These are phyloP conservation scores for Begonia loranthoides DNA, from an alignment of 306 rosid genomes.

Conservation along the genomic window DNA sequence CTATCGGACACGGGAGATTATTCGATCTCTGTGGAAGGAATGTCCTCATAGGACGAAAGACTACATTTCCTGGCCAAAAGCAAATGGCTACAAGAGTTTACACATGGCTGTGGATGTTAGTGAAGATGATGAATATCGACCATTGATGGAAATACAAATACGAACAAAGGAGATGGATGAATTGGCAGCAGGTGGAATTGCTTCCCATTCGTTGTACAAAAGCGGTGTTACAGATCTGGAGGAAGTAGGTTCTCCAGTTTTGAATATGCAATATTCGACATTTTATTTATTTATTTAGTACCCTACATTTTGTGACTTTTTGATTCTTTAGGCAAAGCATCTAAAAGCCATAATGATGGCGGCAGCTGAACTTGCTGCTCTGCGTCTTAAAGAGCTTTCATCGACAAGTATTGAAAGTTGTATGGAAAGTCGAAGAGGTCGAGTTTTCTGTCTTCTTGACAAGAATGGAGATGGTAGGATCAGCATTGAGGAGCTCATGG, in stretches of 20 bases:
- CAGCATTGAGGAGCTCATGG: conserved; percentile 78
- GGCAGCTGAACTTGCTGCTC: conserved; percentile 88
- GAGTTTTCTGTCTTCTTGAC: conserved; percentile 75
- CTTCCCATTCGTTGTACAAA: conserved; percentile 93
- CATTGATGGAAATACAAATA: conserved; percentile 79
- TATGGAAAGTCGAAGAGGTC: conserved; percentile 41
- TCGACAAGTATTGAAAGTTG: conserved; percentile 29
- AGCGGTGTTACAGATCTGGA: conserved; percentile 76
- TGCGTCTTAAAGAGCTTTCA: conserved; percentile 73
- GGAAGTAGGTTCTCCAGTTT: conserved; percentile 41
- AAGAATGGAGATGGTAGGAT: conserved; percentile 89
- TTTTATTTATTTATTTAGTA: too few relatives aligned
- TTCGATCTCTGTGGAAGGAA: conserved; percentile 68
- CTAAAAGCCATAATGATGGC: conserved; percentile 80
- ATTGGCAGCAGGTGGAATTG: conserved; percentile 64
- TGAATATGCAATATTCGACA: background rate
- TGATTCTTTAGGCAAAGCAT: conserved; percentile 57
- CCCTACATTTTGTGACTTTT: conserved; percentile 1
- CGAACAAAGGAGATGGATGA: conserved; percentile 77
- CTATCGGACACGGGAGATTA: conserved; percentile 44
- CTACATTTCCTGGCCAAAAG: conserved; percentile 71
- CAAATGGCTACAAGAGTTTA: conserved; percentile 74
- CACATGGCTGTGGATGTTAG: conserved; percentile 92
- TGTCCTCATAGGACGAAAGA: conserved; percentile 67
- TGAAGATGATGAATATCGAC: conserved; percentile 38